phyloP scores from a whole-genome alignment of 2,329 filamentous ascomycete species.

The Amauroascus niger region DNA sequence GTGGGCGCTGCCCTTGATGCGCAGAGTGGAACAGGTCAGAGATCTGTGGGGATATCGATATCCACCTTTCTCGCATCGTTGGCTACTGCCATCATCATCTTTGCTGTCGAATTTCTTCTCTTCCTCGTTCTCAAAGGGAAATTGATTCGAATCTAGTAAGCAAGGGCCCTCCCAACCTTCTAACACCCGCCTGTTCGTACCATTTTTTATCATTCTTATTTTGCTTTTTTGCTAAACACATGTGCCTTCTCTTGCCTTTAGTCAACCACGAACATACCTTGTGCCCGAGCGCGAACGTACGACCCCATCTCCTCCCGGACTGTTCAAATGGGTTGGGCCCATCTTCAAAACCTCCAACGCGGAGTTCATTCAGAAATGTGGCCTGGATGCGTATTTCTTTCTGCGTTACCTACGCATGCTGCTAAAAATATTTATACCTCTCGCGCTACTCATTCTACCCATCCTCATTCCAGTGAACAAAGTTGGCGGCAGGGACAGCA shows the following conservation, averaged over 20 bases:
- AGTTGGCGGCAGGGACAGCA: slow-evolving; percentile 55
- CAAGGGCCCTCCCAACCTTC: slow-evolving; percentile 16
- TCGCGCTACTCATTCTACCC: slow-evolving; percentile 67
- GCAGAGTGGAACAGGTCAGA: slow-evolving; percentile 29
- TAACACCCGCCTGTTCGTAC: not conserved
- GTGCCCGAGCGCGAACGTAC: slow-evolving; percentile 78
- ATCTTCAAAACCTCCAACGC: slow-evolving; percentile 62
- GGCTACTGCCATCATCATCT: slow-evolving; percentile 52
- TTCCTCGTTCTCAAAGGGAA: slow-evolving; percentile 71
- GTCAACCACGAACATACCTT: slow-evolving; percentile 74
- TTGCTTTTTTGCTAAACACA: no score
- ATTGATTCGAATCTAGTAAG: slow-evolving; percentile 72
- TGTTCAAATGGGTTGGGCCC: slow-evolving; percentile 45
- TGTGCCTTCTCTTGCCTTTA: slow-evolving; percentile 28
- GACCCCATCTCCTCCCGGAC: slow-evolving; percentile 55
- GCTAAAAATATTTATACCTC: slow-evolving; percentile 82
- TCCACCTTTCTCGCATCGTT: slow-evolving; percentile 56
- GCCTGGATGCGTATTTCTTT: slow-evolving; percentile 95
- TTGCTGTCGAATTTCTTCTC: slow-evolving; percentile 53
- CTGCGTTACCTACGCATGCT: slow-evolving; percentile 79
- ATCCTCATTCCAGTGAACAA: slow-evolving; percentile 80
- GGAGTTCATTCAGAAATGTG: slow-evolving; percentile 89
- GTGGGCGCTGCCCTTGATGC: slow-evolving; percentile 30
- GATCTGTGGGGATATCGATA: slow-evolving; percentile 30
- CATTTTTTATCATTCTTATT: no score